Base-by-base conservation (phyloP, 225 moss, liverwort and hornwort species). In the Lunularia cruciata region DNA sequence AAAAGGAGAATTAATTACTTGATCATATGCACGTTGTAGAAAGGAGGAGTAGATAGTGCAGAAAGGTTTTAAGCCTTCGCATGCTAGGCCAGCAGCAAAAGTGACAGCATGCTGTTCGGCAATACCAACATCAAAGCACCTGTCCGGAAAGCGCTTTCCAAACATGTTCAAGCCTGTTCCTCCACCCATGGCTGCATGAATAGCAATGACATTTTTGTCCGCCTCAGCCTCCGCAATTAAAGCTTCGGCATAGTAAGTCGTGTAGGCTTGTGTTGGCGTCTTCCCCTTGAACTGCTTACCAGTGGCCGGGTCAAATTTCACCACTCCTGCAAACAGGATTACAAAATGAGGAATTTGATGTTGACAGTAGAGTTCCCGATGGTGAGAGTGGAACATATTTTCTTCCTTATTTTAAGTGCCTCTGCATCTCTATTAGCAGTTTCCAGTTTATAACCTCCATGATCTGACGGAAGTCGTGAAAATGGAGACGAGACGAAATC, bases 91-190 rank as follows among this genome's bases (percentile, higher is more conserved):
- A n/a, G 78, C 83, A 22, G 83, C 78, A 39, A 83, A 83, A 0
- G 83, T 83, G 14, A 83, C 83, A 5, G 83, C 83, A 30, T 83
- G 83, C 70, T 83, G 83, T 47, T 83, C 78, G 0, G 83, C 83
- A 32, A 83, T 83, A 14, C 83, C 83, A 9, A 83, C 83, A 49
- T 83, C 83, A 32, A 83, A 83, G 37, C 49, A 48, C 3, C 83
- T 35, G 0, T 83, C 78, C 11, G 83, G 83, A 35, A 83, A 83
- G 0, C 72, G 48, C 60, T 83, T 83, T 15, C 35, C 54, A 30
- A 83, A 83, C n/a, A 83, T 45, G 23, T 83, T 78, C 32, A 79
- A 65, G 23, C 83, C 83, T 3, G 83, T 83, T 15, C 83, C 78
- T 6, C 78, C 83, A 16, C 83, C 78, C 83, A 83, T 78, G 3